Conservation (phyloP, 768 basidiomycete genomes). For the Suillus subalutaceus region DNA sequence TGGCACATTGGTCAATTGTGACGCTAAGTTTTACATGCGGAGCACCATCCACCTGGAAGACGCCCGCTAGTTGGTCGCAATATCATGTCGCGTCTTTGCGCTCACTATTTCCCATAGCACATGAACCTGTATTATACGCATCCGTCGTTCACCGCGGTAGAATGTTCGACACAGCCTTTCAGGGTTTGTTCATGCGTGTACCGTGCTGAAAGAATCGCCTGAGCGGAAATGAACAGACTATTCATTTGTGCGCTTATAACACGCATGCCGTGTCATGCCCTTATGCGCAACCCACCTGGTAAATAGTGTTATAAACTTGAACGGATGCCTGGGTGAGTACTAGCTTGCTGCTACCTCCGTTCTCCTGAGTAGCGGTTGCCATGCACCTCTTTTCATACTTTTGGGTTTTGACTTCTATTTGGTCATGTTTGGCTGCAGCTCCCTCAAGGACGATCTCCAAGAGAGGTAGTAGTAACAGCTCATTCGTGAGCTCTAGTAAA, state of each 20-base stretch:
- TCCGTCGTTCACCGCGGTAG: too few relatives aligned
- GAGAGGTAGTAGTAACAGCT: constrained; percentile 30
- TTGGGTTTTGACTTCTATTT: neutral
- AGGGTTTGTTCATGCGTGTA: neutral
- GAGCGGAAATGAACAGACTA: neutral
- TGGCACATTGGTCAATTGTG: too few relatives aligned
- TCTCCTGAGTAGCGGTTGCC: neutral
- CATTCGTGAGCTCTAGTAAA: constrained; percentile 49
- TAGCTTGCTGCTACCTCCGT: neutral
- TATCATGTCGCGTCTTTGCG: too few relatives aligned
- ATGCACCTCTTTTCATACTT: neutral
- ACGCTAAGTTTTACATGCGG: too few relatives aligned
- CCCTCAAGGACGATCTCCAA: constrained; percentile 35
- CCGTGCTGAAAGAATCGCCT: neutral
- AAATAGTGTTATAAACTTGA: neutral
- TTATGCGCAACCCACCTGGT: neutral
- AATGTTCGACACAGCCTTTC: neutral
- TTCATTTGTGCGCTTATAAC: neutral
- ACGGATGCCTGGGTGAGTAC: too few relatives aligned
- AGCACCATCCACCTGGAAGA: too few relatives aligned
- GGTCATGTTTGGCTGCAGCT: constrained; percentile 21
- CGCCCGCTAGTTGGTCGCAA: too few relatives aligned
- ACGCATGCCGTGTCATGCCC: too few relatives aligned
- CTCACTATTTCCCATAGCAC: too few relatives aligned
- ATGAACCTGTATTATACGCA: too few relatives aligned